Conservation (phyloP, 305 asterid species). For the Withania somnifera region DNA sequence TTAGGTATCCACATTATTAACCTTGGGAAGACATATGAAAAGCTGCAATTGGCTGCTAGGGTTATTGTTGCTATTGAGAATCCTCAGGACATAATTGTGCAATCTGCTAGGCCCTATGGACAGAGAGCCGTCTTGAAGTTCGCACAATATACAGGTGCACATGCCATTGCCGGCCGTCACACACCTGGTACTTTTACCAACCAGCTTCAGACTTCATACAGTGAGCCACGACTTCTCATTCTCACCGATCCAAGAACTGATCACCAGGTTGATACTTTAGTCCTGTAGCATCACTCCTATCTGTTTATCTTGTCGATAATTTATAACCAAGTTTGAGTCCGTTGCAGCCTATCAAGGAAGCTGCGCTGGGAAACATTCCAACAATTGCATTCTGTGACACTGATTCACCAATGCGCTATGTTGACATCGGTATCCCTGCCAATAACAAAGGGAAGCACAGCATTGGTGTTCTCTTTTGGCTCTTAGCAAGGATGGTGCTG, state of each 20-base stretch:
- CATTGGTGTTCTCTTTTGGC: conserved; percentile 46
- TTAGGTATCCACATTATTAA: conserved; percentile 34
- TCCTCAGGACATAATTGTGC: conserved; percentile 51
- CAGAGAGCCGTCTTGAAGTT: conserved; percentile 55
- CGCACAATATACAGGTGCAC: conserved; percentile 40
- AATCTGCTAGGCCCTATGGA: conserved; percentile 51
- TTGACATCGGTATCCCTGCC: conserved; percentile 48
- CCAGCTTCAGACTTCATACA: conserved; percentile 42
- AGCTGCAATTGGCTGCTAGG: conserved; percentile 45
- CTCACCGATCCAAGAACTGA: conserved; percentile 52
- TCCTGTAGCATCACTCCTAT: not conserved
- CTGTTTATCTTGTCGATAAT: not conserved
- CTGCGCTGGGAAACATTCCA: conserved; percentile 36
- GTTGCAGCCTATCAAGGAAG: conserved; percentile 42
- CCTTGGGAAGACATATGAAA: conserved; percentile 43
- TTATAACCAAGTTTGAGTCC: not conserved
- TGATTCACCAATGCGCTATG: conserved; percentile 42
- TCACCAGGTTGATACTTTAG: conserved; percentile 26
- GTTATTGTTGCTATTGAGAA: conserved; percentile 43
- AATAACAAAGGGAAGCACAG: conserved; percentile 51
- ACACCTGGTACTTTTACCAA: conserved; percentile 52
- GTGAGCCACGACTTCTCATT: conserved; percentile 45
- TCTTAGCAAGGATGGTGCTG: conserved; percentile 44
- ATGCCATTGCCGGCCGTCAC: conserved; percentile 52
- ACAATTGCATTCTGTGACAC: conserved; percentile 50